phyloP scores from a whole-genome alignment of 495 filamentous ascomycete species.

The Immersiella caudata region DNA sequence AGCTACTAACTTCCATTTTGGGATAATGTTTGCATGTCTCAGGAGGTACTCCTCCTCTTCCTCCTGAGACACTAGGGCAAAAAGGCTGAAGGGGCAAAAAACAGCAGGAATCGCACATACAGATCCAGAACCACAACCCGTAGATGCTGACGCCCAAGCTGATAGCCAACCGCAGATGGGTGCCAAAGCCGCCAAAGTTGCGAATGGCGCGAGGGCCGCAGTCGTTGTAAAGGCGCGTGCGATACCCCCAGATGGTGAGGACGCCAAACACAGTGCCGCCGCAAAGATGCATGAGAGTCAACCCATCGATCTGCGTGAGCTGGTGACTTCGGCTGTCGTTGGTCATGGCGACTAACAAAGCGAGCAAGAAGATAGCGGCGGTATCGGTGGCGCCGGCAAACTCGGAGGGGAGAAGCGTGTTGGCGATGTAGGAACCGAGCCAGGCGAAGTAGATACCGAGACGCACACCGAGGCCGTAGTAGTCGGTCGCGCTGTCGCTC shows the following conservation, averaged over 20 bases:
- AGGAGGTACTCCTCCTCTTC: too few relatives aligned
- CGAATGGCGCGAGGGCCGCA: slow-evolving; percentile 28
- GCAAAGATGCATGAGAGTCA: slow-evolving; percentile 35
- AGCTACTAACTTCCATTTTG: too few relatives aligned
- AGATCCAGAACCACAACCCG: slow-evolving; percentile 35
- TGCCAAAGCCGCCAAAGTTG: slow-evolving; percentile 31
- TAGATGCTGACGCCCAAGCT: slow-evolving; percentile 31
- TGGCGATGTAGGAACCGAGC: slow-evolving; percentile 31
- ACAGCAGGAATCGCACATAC: too few relatives aligned
- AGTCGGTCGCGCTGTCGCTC: slow-evolving; percentile 27
- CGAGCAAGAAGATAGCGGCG: slow-evolving; percentile 33
- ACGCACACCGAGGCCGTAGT: slow-evolving; percentile 36
- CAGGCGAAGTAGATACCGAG: slow-evolving; percentile 38
- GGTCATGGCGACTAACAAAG: slow-evolving; percentile 31
- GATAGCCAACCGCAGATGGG: slow-evolving; percentile 29
- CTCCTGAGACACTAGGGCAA: too few relatives aligned
- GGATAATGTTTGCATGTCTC: too few relatives aligned
- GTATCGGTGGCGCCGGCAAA: slow-evolving; percentile 30
- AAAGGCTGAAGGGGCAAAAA: too few relatives aligned
- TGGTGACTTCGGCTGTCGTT: slow-evolving; percentile 20
- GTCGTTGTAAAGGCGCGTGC: slow-evolving; percentile 29
- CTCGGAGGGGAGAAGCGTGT: slow-evolving; percentile 31
- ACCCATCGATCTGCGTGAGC: slow-evolving; percentile 30
- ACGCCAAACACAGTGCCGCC: slow-evolving; percentile 34
- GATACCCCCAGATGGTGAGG: slow-evolving; percentile 34